Percentiles rank a stretch among this genome's conserved stretches.
Evolutionary conservation across 768 basidiomycete species (phyloP).

Genomic region (Macrolepiota dolichaula): DNA sequence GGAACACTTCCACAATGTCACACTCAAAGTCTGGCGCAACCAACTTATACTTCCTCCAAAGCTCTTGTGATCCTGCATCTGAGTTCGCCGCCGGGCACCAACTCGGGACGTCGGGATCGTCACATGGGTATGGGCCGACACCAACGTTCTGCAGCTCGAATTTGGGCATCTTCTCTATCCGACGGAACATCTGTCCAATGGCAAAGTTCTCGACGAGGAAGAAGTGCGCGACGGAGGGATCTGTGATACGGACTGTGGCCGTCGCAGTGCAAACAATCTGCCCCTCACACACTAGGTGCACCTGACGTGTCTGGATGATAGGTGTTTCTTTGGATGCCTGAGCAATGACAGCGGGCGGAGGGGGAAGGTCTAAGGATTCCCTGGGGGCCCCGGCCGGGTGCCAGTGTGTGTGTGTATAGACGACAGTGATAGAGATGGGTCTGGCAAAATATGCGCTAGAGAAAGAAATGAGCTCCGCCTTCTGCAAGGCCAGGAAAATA

Average conservation of each 20-base stretch:
- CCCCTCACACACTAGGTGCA: constrained; percentile 57
- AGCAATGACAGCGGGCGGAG: constrained; percentile 29
- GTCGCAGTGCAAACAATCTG: constrained; percentile 61
- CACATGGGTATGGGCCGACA: constrained; percentile 26
- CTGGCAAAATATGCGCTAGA: constrained; percentile 64
- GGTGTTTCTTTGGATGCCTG: constrained; percentile 45
- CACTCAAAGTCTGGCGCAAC: constrained; percentile 16
- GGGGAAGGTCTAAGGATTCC: constrained; percentile 29
- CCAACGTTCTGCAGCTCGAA: constrained; percentile 59
- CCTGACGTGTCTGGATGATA: constrained; percentile 62
- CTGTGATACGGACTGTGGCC: constrained; percentile 59
- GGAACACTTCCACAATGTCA: constrained; percentile 49
- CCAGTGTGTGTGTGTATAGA: constrained; percentile 49
- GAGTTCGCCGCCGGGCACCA: not conserved
- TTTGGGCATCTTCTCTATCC: constrained; percentile 46
- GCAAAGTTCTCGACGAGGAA: constrained; percentile 66
- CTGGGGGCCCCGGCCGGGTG: constrained; percentile 21
- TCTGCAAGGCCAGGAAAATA: not conserved
- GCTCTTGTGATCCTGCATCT: constrained; percentile 14
- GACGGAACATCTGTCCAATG: constrained; percentile 66
- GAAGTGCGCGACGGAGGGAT: constrained; percentile 52
- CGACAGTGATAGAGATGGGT: constrained; percentile 54
- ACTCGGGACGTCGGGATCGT: not conserved
- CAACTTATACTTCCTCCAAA: constrained; percentile 60
- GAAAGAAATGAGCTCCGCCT: not conserved